phyloP scores from a whole-genome alignment of 495 filamentous ascomycete genomes.

The Penicillium macrosclerotiorum region DNA sequence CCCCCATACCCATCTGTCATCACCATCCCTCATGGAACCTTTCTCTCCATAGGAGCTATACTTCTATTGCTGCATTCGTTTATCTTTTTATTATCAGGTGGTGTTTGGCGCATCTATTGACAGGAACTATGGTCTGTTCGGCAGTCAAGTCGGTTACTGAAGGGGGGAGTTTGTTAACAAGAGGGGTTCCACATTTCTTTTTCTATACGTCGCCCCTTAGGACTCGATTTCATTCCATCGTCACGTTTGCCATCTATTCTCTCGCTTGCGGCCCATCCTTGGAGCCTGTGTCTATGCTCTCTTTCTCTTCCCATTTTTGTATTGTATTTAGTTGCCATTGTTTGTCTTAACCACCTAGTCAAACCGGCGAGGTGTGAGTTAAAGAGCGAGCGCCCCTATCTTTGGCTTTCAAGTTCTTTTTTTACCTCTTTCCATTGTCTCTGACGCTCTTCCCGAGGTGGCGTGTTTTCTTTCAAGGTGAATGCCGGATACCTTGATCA shows the following conservation, averaged over 20 bases:
- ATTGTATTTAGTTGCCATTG: constrained; percentile 24
- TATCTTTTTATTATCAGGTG: constrained; percentile 14
- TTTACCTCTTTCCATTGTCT: not conserved
- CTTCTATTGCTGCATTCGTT: constrained; percentile 24
- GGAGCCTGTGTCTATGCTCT: constrained; percentile 7
- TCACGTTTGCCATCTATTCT: constrained; percentile 20
- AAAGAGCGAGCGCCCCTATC: constrained; percentile 8
- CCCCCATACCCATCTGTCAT: constrained; percentile 21
- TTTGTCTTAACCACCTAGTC: constrained; percentile 5
- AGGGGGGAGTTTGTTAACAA: constrained; percentile 26
- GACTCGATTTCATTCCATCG: constrained; percentile 4
- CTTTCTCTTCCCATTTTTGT: constrained; percentile 16
- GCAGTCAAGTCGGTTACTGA: constrained; percentile 22
- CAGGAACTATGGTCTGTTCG: constrained; percentile 19
- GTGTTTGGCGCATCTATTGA: constrained; percentile 26
- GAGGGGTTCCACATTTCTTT: constrained; percentile 16
- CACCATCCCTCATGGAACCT: not conserved
- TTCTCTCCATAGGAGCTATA: constrained; percentile 3
- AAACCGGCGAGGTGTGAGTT: constrained; percentile 3
- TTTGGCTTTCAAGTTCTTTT: constrained; percentile 7
- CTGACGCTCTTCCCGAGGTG: not conserved
- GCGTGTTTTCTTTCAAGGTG: not conserved
- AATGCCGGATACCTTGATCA: not conserved
- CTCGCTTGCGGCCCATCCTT: constrained; percentile 12
- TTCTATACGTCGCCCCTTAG: constrained; percentile 1